Percentiles rank a stretch among this genome's conserved stretches.
These are phyloP conservation scores for Tulasnella sp. DNA, from an alignment of 768 basidiomycete genomes.

Conservation along the genomic window DNA sequence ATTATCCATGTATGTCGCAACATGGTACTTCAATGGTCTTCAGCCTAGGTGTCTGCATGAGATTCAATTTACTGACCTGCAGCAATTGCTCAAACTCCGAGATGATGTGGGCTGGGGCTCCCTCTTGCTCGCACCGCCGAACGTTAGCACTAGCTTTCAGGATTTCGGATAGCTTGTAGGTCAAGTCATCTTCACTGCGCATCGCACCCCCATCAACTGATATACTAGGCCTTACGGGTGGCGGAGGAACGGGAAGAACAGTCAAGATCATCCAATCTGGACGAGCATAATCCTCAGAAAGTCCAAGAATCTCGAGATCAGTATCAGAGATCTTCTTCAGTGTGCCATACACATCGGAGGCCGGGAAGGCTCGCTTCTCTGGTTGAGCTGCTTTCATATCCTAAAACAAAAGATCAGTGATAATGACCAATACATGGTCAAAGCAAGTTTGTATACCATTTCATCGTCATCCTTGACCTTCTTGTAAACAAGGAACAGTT, in stretches of 20 bases:
- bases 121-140: slow-evolving; percentile 85
- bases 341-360: slow-evolving; percentile 84
- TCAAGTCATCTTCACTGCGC: slow-evolving; percentile 96
- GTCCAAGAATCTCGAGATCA: slow-evolving; percentile 78
- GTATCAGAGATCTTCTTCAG: slow-evolving; percentile 89
- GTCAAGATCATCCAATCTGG: slow-evolving; percentile 99
- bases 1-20: slow-evolving; percentile 99
- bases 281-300: slow-evolving; percentile 89
- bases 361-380: slow-evolving; percentile 69
- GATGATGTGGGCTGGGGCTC: slow-evolving; percentile 90
- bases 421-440: slow-evolving; percentile 5
- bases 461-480: slow-evolving; percentile 91
- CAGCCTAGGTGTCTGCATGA: slow-evolving; percentile 12
- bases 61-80: slow-evolving; percentile 45
- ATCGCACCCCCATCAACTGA: slow-evolving; percentile 93
- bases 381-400: slow-evolving; percentile 70
- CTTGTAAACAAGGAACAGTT: slow-evolving; percentile 90
- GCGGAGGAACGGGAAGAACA: slow-evolving; percentile 93
- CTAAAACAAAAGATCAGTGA: slow-evolving; percentile 28
- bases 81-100: slow-evolving; percentile 92
- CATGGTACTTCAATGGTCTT: slow-evolving; percentile 59
- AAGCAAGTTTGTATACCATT: slow-evolving; percentile 34
- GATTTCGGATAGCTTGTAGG: slow-evolving; percentile 94
- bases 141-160: slow-evolving; percentile 92
- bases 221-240: slow-evolving; percentile 95